Base-by-base conservation (phyloP, 2,329 filamentous ascomycete species). In the Dendryphion nanum region DNA sequence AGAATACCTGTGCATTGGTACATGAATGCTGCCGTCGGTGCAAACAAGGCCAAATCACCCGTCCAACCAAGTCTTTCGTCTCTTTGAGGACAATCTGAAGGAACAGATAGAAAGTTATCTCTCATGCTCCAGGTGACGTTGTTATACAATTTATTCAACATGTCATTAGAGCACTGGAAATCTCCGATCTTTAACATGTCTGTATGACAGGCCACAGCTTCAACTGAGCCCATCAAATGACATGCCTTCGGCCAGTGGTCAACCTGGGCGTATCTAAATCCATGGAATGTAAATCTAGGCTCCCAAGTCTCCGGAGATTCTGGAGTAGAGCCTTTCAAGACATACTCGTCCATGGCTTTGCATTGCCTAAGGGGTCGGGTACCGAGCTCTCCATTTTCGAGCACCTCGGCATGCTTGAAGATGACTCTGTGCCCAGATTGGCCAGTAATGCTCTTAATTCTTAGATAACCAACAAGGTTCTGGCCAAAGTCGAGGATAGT, bases 61-160 rank as follows among this genome's bases (percentile, higher is more conserved):
- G 71, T 75, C 78, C 77, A 77, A 14, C 73, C 72, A 5, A 79
- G 55, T 0, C 76, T 66, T 55, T 79, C 76, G 37, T 80, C 75
- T 1, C 75, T 65, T 43, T 79, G 75, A 0, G 76, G 76, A 45
- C 76, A 79, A 47, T 82, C 79, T 0, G 77, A 81, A 4, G 45
- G 48, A 7, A 49, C 35, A 5, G 41, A 35, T 13, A 47, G 37
- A 46, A 82, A 81, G 47, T 82, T 82, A 0, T 76, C 77, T 18
- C 70, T 69, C 72, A 81, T 79, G 4, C 70, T 71, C 78, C 78
- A 81, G 19, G 64, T 51, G 0, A 76, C 69, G 37, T 82, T 82
- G 1, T 67, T 36, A 44, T 81, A 72, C 4, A 83, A 68, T 31
- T 73, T 61, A 46, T 80, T 82, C 17, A 82, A 45, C 3, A 73